Percentiles rank a stretch among this genome's conserved stretches.
phyloP scores from a whole-genome alignment of 352 stramenopile genomes.

The Globisporangium perplexum region DNA sequence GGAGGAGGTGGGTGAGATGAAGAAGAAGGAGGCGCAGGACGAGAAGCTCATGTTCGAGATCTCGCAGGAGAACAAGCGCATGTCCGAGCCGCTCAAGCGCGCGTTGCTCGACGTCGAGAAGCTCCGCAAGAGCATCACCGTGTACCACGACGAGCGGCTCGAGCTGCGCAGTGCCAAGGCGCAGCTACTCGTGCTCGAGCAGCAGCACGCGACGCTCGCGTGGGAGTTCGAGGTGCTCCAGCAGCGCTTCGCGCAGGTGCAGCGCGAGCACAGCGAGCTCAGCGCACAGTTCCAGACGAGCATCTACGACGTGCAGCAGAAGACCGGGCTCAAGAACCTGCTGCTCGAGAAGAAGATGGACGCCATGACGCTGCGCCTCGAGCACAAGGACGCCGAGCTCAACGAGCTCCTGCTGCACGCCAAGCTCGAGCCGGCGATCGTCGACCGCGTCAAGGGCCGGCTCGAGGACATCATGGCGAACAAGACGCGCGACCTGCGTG shows the following conservation, averaged over 20 bases:
- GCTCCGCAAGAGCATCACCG: constrained; percentile 54
- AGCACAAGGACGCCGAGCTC: constrained; percentile 91
- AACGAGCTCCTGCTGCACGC: constrained; percentile 89
- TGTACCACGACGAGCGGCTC: constrained; percentile 71
- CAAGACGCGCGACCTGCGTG: constrained; percentile 78
- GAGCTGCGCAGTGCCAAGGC: constrained; percentile 59
- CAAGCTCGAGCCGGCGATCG: constrained; percentile 83
- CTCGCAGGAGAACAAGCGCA: constrained; percentile 93
- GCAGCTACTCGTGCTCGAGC: constrained; percentile 83
- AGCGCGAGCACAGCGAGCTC: constrained; percentile 88
- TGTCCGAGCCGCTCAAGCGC: constrained; percentile 92
- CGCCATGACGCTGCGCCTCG: constrained; percentile 72
- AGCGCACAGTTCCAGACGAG: constrained; percentile 83
- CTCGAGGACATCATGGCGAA: constrained; percentile 89
- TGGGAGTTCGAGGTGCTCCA: constrained; percentile 94
- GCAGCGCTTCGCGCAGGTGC: constrained; percentile 82
- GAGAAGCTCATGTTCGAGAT: constrained; percentile 94
- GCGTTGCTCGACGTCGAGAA: constrained; percentile 76
- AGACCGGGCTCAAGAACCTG: constrained; percentile 91
- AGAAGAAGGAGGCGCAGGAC: constrained; percentile 93
- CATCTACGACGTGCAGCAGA: constrained; percentile 93
- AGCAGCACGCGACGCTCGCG: constrained; percentile 81
- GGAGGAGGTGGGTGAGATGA: constrained; percentile 93
- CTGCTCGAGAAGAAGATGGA: constrained; percentile 94
- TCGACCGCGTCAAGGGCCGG: constrained; percentile 79